Conservation (phyloP, 495 filamentous ascomycete genomes). For the Aspergillus sparsus region DNA sequence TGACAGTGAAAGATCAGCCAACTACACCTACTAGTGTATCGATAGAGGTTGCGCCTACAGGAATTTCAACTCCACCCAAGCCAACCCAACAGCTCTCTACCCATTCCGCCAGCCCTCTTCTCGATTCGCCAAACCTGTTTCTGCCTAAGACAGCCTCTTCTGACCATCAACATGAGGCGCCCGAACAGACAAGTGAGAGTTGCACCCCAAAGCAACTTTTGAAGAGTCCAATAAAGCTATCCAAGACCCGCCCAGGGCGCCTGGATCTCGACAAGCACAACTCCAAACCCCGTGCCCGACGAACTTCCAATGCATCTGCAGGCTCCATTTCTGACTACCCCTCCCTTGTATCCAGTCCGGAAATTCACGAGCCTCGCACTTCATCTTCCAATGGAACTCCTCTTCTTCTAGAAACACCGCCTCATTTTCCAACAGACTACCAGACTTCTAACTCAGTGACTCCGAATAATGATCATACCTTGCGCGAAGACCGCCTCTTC, state of each 20-base stretch:
- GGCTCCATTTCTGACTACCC: constrained; percentile 42
- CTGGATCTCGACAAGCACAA: constrained; percentile 29
- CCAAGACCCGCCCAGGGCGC: constrained; percentile 31
- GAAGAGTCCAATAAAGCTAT: constrained; percentile 47
- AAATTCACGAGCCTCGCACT: constrained; percentile 31
- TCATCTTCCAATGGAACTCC: constrained; percentile 35
- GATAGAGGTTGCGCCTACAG: not conserved
- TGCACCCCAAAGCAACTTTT: constrained; percentile 31
- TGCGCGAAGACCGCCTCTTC: constrained; percentile 40
- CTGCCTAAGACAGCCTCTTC: not conserved
- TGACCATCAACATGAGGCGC: not conserved
- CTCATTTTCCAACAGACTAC: constrained; percentile 26
- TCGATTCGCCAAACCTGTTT: constrained; percentile 14
- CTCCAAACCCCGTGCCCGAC: constrained; percentile 28
- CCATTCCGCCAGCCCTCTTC: constrained; percentile 1
- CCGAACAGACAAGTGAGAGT: constrained; percentile 6
- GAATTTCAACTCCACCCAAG: not conserved
- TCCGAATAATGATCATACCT: constrained; percentile 29
- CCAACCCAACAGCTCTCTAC: not conserved
- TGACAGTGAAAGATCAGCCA: not conserved
- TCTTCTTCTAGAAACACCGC: constrained; percentile 31
- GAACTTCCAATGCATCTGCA: constrained; percentile 37
- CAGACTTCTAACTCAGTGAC: constrained; percentile 22
- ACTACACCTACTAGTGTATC: not conserved
- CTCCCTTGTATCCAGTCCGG: constrained; percentile 39